phyloP scores from a whole-genome alignment of 2,329 filamentous ascomycete genomes.

The Phaeophleospora eucalypticola region DNA sequence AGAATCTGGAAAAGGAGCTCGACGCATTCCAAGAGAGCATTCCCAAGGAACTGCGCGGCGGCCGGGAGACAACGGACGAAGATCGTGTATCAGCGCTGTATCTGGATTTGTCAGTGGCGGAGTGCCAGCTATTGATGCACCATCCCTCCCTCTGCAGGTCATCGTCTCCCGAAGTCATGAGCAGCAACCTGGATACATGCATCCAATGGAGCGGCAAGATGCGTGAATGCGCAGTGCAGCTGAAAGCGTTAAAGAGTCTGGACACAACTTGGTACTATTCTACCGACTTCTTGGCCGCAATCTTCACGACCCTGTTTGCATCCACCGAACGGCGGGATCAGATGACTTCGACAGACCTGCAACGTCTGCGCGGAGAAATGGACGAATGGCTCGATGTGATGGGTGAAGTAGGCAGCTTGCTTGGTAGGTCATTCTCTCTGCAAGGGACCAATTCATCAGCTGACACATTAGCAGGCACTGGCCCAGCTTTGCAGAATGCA shows the following conservation, averaged over 20 bases:
- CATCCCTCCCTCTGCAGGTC: conserved; percentile 51
- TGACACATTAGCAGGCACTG: conserved; percentile 32
- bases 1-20: conserved; percentile 62
- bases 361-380: conserved; percentile 63
- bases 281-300: conserved; percentile 67
- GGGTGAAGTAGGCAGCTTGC: conserved; percentile 60
- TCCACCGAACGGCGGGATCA: conserved; percentile 63
- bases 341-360: conserved; percentile 56
- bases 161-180: conserved; percentile 57
- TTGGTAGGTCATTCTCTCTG: conserved; percentile 48
- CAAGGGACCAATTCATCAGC: background rate
- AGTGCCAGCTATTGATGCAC: conserved; percentile 49
- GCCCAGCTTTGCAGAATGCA: conserved; percentile 44
- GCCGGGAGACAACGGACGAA: conserved; percentile 42
- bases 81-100: conserved; percentile 48
- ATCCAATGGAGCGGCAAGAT: conserved; percentile 63
- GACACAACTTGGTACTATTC: conserved; percentile 77
- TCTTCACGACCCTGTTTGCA: conserved; percentile 68
- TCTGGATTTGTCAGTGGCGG: conserved; percentile 46
- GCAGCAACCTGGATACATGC: conserved; percentile 54
- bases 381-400: conserved; percentile 65
- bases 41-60: conserved; percentile 57
- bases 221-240: conserved; percentile 55
- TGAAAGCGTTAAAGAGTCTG: conserved; percentile 62
- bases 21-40: conserved; percentile 60